A percentile compares a stretch with the other conserved stretches of the same genome.
These are phyloP conservation scores for Boechera divaricarpa DNA, from an alignment of 345 rosid species.

Conservation along the genomic window DNA sequence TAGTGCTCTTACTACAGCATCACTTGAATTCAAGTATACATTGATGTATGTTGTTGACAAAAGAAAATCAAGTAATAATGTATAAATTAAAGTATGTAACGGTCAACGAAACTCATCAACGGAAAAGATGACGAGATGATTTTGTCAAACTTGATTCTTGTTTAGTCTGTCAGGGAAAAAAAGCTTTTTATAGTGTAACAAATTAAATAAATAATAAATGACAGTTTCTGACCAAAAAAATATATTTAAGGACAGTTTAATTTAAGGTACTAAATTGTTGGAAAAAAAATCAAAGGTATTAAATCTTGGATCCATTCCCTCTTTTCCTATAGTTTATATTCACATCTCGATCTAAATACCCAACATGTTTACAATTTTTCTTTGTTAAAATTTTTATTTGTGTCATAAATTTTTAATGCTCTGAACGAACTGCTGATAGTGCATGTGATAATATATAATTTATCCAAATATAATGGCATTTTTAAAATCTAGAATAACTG, in stretches of 20 bases:
- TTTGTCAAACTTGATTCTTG: constrained; percentile 31
- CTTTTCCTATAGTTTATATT: background rate
- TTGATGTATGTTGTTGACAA: no score
- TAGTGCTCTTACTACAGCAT: background rate
- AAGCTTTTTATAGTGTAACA: background rate
- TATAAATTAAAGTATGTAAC: background rate
- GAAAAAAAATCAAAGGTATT: background rate
- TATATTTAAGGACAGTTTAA: background rate
- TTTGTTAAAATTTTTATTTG: background rate
- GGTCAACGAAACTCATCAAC: background rate
- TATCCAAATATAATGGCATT: background rate
- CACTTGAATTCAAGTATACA: background rate
- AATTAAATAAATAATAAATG: constrained; percentile 1
- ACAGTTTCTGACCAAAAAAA: background rate
- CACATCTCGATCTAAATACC: constrained; percentile 32
- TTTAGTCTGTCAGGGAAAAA: constrained; percentile 18
- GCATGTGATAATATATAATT: background rate
- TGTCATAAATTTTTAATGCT: no score
- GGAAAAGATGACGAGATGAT: background rate
- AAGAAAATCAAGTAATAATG: no score
- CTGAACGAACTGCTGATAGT: no score
- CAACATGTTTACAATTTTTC: constrained; percentile 4
- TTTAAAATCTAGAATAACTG: background rate
- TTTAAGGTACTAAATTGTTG: background rate
- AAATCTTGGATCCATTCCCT: constrained; percentile 12